Conservation (phyloP, 2,329 filamentous ascomycete genomes). For the Claviceps cyperi region DNA sequence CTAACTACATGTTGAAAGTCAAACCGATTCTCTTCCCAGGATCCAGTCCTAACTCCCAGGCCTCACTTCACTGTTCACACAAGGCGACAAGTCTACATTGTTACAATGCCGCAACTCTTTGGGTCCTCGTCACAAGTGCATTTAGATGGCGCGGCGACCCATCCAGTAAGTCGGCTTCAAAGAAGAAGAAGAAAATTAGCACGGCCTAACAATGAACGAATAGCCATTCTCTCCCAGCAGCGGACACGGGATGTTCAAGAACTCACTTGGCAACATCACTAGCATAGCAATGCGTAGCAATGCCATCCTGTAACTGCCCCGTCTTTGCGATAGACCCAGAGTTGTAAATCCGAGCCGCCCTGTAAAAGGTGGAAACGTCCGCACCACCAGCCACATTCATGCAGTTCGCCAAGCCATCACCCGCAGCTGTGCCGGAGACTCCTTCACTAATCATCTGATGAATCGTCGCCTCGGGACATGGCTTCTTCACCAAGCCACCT, state of each 20-base stretch:
- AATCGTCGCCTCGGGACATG: constrained; percentile 14
- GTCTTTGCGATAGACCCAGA: constrained; percentile 24
- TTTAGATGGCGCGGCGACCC: constrained; percentile 8
- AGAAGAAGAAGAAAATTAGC: neutral
- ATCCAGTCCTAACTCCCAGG: no score
- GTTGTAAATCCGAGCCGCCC: constrained; percentile 34
- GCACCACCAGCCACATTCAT: constrained; percentile 15
- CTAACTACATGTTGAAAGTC: no score
- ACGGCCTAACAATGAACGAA: neutral
- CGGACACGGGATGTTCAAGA: neutral
- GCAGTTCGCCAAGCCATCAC: constrained; percentile 27
- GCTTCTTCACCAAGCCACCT: constrained; percentile 13
- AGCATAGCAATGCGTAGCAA: constrained; percentile 34
- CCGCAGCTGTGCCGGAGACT: constrained; percentile 22
- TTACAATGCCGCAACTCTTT: constrained; percentile 7
- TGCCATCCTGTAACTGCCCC: constrained; percentile 23
- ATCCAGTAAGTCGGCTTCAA: constrained; percentile 9
- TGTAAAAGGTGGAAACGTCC: constrained; percentile 21
- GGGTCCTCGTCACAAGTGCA: constrained; percentile 11
- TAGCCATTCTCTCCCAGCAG: neutral
- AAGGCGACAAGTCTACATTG: neutral
- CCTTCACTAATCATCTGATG: constrained; percentile 25
- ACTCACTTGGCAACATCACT: constrained; percentile 27
- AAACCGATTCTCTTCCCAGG: no score
- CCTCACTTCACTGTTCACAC: no score